These are phyloP conservation scores for Phellopilus nigrolimitatus DNA, from an alignment of 1,284 basidiomycete species.

Conservation along the genomic window DNA sequence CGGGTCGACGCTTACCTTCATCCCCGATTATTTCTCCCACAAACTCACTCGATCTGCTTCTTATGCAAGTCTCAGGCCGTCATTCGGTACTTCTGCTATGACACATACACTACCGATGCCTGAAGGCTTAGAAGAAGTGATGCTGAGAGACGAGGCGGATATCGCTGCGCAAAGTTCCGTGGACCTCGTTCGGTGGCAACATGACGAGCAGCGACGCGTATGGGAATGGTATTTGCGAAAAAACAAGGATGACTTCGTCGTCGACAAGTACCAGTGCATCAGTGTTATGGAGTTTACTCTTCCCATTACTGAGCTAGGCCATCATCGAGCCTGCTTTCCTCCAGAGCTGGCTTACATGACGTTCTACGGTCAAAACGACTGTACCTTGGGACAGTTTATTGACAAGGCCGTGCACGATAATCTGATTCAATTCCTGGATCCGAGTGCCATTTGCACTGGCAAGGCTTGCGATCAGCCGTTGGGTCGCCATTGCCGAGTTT, in stretches of 20 bases:
- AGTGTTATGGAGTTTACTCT: slow-evolving; percentile 71
- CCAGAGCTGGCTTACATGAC: slow-evolving; percentile 70
- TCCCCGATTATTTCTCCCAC: slow-evolving; percentile 40
- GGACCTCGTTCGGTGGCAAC: slow-evolving; percentile 68
- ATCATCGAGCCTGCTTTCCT: slow-evolving; percentile 65
- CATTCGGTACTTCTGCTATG: slow-evolving; percentile 7
- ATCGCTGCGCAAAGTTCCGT: slow-evolving; percentile 72
- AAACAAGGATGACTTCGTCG: slow-evolving; percentile 79
- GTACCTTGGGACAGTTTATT: slow-evolving; percentile 89
- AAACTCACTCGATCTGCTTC: slow-evolving; percentile 28
- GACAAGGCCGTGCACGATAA: slow-evolving; percentile 75
- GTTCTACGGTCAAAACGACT: slow-evolving; percentile 92
- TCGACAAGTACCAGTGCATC: slow-evolving; percentile 92
- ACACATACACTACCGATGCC: not conserved
- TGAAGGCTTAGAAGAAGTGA: slow-evolving; percentile 25
- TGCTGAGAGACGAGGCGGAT: slow-evolving; percentile 47
- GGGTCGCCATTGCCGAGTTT: slow-evolving; percentile 83
- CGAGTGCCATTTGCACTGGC: slow-evolving; percentile 72
- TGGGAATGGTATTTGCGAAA: slow-evolving; percentile 91
- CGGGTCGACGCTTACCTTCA: not conserved
- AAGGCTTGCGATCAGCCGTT: slow-evolving; percentile 82
- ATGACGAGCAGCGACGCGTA: slow-evolving; percentile 79
- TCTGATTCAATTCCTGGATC: slow-evolving; percentile 61
- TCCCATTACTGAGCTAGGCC: slow-evolving; percentile 61
- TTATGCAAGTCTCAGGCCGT: slow-evolving; percentile 23